Conservation (phyloP, 2,329 filamentous ascomycete genomes). For the Colletotrichum tofieldiae region DNA sequence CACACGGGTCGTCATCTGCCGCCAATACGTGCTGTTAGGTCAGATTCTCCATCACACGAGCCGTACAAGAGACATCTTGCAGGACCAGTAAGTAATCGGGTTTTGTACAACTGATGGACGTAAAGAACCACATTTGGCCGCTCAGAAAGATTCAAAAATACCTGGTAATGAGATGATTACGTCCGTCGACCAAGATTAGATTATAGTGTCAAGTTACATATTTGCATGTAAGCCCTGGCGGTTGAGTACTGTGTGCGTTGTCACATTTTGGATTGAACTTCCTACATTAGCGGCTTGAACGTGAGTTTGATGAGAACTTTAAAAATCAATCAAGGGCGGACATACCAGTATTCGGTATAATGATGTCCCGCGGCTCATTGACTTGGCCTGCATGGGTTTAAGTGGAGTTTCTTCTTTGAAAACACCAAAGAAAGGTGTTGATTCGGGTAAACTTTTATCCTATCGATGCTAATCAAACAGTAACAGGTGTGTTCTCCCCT, state of each 20-base stretch:
- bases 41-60: neutral
- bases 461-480: neutral
- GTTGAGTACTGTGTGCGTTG: too few relatives aligned
- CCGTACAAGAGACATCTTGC: too few relatives aligned
- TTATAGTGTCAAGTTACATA: too few relatives aligned
- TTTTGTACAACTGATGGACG: too few relatives aligned
- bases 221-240: too few relatives aligned
- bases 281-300: neutral
- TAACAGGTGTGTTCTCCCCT: neutral
- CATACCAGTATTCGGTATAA: neutral
- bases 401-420: neutral
- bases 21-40: neutral
- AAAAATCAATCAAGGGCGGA: neutral
- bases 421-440: neutral
- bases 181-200: too few relatives aligned
- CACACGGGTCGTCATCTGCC: too few relatives aligned
- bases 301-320: neutral
- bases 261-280: too few relatives aligned
- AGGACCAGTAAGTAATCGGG: too few relatives aligned
- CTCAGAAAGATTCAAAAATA: too few relatives aligned
- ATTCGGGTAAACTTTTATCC: slow-evolving; percentile 32
- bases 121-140: too few relatives aligned
- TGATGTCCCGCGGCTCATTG: neutral
- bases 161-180: too few relatives aligned
- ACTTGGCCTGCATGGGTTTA: neutral